Conservation (phyloP, 257 asterid species). For the Nicotiana knightiana region DNA sequence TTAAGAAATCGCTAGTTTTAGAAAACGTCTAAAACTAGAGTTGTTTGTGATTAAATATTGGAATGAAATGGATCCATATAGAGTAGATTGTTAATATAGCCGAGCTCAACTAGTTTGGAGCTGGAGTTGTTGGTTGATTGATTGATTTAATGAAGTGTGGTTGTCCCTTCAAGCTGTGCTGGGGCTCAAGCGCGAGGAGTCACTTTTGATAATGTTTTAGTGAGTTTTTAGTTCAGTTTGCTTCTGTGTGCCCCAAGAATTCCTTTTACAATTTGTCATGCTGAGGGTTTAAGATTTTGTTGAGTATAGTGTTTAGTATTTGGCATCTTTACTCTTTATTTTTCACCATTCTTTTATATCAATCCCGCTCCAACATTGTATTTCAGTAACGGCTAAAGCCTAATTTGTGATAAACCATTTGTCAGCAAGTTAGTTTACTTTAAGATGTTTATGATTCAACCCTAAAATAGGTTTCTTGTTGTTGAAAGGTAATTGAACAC, state of each 20-base stretch:
- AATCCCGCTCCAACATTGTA: not conserved
- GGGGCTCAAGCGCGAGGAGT: not conserved
- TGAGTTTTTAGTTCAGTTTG: not conserved
- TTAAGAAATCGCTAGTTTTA: no score
- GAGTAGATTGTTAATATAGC: not conserved
- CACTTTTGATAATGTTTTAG: not conserved
- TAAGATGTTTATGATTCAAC: not conserved
- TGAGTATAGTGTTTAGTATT: not conserved
- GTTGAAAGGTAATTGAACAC: slow-evolving; percentile 39
- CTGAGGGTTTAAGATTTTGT: not conserved
- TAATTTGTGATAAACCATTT: slow-evolving; percentile 1
- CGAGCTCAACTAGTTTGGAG: not conserved
- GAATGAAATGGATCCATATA: not conserved
- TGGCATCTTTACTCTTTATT: not conserved
- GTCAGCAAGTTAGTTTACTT: not conserved
- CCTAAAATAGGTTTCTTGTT: slow-evolving; percentile 2
- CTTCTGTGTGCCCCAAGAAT: no score
- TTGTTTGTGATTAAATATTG: not conserved
- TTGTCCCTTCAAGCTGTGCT: not conserved
- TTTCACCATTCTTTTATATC: not conserved
- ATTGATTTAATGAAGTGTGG: not conserved
- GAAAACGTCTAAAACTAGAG: not conserved
- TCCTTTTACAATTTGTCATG: not conserved
- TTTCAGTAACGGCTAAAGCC: not conserved
- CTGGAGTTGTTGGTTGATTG: not conserved